A percentile compares a stretch with the other conserved stretches of the same genome.
Conservation (phyloP, 352 stramenopile species). For the Phytopythium litorale region DNA sequence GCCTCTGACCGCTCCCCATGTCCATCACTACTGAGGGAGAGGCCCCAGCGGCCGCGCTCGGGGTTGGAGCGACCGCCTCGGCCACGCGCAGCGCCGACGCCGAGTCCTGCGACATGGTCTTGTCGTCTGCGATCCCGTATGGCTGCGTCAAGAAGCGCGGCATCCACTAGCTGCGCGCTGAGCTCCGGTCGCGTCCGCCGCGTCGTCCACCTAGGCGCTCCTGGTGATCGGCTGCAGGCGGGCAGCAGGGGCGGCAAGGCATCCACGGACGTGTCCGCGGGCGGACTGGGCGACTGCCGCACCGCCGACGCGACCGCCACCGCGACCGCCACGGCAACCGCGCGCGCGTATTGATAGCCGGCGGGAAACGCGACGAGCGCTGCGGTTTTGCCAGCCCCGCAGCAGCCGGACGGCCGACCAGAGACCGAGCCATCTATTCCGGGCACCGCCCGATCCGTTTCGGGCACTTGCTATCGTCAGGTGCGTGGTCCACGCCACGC, state of each 20-base stretch:
- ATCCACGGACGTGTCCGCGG: neutral
- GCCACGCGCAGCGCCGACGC: neutral
- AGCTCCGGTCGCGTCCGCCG: neutral
- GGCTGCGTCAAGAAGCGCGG: neutral
- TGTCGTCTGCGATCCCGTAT: slow-evolving; percentile 1
- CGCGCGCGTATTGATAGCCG: neutral
- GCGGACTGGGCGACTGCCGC: too few species aligned
- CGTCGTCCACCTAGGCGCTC: neutral
- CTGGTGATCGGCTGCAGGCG: neutral
- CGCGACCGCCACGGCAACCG: neutral
- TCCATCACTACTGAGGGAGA: neutral
- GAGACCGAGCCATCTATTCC: neutral
- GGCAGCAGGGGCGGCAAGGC: neutral
- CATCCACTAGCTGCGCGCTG: neutral
- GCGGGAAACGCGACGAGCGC: neutral
- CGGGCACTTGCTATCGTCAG: too few species aligned
- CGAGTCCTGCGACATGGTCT: slow-evolving; percentile 3
- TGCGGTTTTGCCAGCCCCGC: neutral
- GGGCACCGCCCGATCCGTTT: neutral
- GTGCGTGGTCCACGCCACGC: too few species aligned
- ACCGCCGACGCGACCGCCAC: too few species aligned
- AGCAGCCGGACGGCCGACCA: neutral
- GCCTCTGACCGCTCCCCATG: neutral
- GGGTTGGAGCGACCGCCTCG: neutral
- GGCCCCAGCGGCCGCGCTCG: too few species aligned